Conservation (phyloP, 1,284 basidiomycete genomes). For the Naganishia liquefaciens region DNA sequence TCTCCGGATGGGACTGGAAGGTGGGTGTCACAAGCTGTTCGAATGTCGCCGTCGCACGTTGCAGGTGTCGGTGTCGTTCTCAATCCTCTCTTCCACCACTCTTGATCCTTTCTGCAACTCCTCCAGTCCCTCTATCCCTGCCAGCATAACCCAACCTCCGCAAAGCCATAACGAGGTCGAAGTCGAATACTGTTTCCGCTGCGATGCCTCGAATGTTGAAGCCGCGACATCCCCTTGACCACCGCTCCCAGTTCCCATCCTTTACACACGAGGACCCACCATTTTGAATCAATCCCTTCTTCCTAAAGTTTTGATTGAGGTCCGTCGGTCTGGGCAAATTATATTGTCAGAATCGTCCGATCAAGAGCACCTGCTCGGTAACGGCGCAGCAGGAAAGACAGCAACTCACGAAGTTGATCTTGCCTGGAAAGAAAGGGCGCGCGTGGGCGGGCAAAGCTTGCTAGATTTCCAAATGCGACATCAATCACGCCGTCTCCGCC, state of each 20-base stretch:
- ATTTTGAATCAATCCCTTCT: conserved; percentile 31
- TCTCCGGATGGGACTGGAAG: no score
- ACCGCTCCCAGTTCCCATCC: not conserved
- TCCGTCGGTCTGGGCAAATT: conserved; percentile 19
- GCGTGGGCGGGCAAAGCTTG: not conserved
- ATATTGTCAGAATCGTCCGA: conserved; percentile 17
- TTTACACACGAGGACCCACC: conserved; percentile 14
- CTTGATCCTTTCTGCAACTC: not conserved
- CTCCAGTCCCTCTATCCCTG: not conserved
- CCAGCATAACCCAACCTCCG: not conserved
- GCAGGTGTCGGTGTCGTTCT: not conserved
- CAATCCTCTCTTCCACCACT: not conserved
- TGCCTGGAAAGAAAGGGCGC: conserved; percentile 12
- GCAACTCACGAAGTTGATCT: conserved; percentile 29
- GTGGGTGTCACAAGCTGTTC: no score
- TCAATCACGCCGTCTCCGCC: conserved; percentile 12
- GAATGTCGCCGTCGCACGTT: no score
- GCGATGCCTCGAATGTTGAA: not conserved
- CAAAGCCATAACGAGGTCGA: not conserved
- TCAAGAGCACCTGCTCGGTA: not conserved
- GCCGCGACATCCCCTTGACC: conserved; percentile 8
- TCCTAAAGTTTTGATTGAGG: conserved; percentile 29
- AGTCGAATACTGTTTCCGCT: not conserved
- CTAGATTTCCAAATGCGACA: not conserved
- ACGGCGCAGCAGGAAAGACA: not conserved